phyloP scores from a whole-genome alignment of 345 rosid genomes.

The Moricandia arvensis region DNA sequence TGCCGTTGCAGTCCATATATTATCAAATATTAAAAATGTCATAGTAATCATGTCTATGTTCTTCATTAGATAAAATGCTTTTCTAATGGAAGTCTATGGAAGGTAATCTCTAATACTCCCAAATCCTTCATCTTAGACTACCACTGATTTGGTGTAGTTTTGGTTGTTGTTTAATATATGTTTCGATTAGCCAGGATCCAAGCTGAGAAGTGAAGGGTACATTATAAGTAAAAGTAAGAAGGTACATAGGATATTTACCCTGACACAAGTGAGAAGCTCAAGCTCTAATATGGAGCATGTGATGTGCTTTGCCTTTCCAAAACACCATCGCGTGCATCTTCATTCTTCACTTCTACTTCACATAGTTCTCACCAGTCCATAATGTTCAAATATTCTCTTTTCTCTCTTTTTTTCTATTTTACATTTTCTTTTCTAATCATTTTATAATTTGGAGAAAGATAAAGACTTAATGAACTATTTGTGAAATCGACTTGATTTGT shows the following conservation, averaged over 20 bases:
- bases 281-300: slow-evolving; percentile 32
- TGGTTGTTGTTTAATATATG: background rate
- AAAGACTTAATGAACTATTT: slow-evolving; percentile 11
- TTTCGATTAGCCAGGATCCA: slow-evolving; percentile 8
- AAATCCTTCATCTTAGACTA: too few species aligned
- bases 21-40: background rate
- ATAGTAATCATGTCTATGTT: background rate
- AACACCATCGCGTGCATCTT: slow-evolving; percentile 42
- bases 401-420: background rate
- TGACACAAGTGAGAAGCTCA: slow-evolving; percentile 29
- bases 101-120: too few species aligned
- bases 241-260: slow-evolving; percentile 24
- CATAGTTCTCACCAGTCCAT: too few species aligned
- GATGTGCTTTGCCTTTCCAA: slow-evolving; percentile 35
- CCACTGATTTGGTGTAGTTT: background rate
- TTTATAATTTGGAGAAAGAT: slow-evolving; percentile 5
- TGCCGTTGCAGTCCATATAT: background rate
- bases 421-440: slow-evolving; percentile 12
- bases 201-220: slow-evolving; percentile 21
- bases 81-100: background rate
- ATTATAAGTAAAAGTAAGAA: slow-evolving; percentile 21
- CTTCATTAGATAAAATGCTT: background rate
- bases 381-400: background rate
- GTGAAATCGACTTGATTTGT: slow-evolving; percentile 25
- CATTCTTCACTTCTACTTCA: slow-evolving; percentile 17